Conservation (phyloP, 192 early-diverging fungal species). For the Polychytrium aggregatum region DNA sequence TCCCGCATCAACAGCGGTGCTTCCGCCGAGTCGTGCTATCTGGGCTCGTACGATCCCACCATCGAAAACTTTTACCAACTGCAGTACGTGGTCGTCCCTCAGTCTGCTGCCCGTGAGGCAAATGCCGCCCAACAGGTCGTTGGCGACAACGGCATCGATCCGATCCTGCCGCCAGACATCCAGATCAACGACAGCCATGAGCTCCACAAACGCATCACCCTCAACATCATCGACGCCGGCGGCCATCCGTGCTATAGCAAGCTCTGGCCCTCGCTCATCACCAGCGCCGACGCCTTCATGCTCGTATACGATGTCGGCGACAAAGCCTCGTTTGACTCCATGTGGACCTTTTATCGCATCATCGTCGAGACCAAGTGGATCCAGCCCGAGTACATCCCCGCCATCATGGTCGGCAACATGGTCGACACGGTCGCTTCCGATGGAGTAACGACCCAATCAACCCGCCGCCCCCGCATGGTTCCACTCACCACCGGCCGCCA, state of each 20-base stretch:
- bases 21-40: constrained; percentile 2
- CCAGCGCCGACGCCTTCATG: constrained; percentile 27
- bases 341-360: constrained; percentile 16
- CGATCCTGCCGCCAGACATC: not conserved
- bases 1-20: not conserved
- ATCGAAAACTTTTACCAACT: constrained; percentile 16
- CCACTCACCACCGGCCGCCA: constrained; percentile 7
- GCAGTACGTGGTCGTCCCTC: constrained; percentile 7
- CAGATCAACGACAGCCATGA: constrained; percentile 4
- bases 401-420: constrained; percentile 27
- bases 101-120: too few species aligned
- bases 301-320: constrained; percentile 27
- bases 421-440: constrained; percentile 24
- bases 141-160: not conserved
- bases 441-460: not conserved
- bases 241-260: constrained; percentile 17
- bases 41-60: constrained; percentile 14
- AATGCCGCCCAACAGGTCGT: not conserved
- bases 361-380: constrained; percentile 17
- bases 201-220: constrained; percentile 12
- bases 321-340: constrained; percentile 14
- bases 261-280: constrained; percentile 15
- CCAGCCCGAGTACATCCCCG: constrained; percentile 9
- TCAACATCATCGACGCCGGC: constrained; percentile 21
- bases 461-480: constrained; percentile 15